Evolutionary conservation across 148 eudicot genomes (phyloP).

Genomic region (Fagopyrum homotropicum): DNA sequence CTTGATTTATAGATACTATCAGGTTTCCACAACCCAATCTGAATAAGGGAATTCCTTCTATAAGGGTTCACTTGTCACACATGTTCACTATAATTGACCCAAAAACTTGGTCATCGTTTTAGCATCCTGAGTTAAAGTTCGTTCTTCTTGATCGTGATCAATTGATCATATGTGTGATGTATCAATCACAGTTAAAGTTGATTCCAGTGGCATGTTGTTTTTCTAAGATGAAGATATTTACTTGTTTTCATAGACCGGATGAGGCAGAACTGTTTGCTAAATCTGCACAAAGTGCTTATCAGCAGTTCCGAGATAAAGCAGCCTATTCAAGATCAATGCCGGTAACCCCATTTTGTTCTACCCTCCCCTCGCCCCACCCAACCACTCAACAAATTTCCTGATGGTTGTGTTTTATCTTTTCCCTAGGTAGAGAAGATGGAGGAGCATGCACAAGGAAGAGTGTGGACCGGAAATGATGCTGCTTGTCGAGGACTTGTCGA

Average conservation of each 20-base stretch:
- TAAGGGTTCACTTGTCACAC: not conserved
- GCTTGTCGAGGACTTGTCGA: constrained; percentile 76
- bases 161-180: not conserved
- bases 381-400: not conserved
- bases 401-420: not conserved
- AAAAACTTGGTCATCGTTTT: not conserved
- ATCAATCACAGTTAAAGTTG: not conserved
- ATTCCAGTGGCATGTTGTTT: not conserved
- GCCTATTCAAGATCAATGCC: constrained; percentile 90
- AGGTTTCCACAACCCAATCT: not conserved
- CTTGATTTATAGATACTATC: not conserved
- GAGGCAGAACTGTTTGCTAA: constrained; percentile 87
- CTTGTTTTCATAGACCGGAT: constrained; percentile 45
- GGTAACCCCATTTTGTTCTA: constrained; percentile 27
- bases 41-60: not conserved
- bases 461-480: constrained; percentile 89
- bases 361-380: not conserved
- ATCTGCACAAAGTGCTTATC: constrained; percentile 61
- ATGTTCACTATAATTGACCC: not conserved
- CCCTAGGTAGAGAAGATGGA: constrained; percentile 75
- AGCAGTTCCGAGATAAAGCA: constrained; percentile 84
- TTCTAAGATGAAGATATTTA: not conserved
- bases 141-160: not conserved
- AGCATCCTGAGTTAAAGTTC: not conserved
- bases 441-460: constrained; percentile 92